A percentile compares a stretch with the other conserved stretches of the same genome.
phyloP scores from a whole-genome alignment of 768 basidiomycete genomes.

The Symmetrospora coprosmae region DNA sequence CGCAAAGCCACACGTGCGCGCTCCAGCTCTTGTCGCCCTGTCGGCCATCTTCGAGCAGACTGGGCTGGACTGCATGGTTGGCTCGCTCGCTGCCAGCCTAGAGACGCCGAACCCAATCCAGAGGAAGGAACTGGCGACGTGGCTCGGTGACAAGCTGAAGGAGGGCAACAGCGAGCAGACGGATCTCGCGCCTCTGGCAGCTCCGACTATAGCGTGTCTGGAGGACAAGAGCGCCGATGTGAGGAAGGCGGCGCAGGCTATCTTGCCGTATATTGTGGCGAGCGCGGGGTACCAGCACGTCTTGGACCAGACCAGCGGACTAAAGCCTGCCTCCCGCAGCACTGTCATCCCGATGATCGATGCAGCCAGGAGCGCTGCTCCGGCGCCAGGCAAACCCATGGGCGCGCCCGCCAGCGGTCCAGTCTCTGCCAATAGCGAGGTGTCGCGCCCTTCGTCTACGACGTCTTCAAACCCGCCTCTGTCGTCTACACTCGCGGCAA shows the following conservation, averaged over 20 bases:
- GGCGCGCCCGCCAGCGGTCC: too few species aligned
- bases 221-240: constrained; percentile 87
- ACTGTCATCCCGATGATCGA: constrained; percentile 79
- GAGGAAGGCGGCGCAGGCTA: constrained; percentile 70
- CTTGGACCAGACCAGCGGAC: constrained; percentile 63
- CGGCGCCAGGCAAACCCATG: too few species aligned
- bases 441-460: constrained; percentile 35
- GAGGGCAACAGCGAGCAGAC: constrained; percentile 45
- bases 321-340: constrained; percentile 80
- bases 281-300: constrained; percentile 70
- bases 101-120: constrained; percentile 73
- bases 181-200: constrained; percentile 58
- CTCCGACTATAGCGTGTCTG: constrained; percentile 55
- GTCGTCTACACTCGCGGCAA: neutral
- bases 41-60: constrained; percentile 70
- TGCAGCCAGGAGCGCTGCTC: constrained; percentile 46
- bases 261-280: constrained; percentile 61
- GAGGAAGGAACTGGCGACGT: constrained; percentile 60
- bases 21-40: constrained; percentile 61
- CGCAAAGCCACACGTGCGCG: constrained; percentile 74
- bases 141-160: constrained; percentile 49
- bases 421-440: too few species aligned
- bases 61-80: constrained; percentile 65
- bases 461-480: neutral
- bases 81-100: constrained; percentile 61